Base-by-base conservation (phyloP, 768 basidiomycete species). In the Cyclocybe aegerita region DNA sequence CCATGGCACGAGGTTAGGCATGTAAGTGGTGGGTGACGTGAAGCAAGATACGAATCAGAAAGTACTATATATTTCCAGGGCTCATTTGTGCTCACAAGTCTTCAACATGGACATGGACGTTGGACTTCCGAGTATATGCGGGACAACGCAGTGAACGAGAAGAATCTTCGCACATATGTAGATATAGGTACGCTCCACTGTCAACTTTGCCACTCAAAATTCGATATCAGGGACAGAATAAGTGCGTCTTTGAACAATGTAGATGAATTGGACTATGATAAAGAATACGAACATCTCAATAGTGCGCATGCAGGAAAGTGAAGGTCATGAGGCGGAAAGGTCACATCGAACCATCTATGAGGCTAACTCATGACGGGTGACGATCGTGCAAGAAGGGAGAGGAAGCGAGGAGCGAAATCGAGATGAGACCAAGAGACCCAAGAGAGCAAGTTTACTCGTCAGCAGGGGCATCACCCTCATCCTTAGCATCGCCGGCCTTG, bases 401-500 rank as follows among this genome's bases (percentile, higher is more conserved):
- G 52, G 45, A 7, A 12, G 44, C 47, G 39, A 38, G 23, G 38
- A 37, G 16, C 16, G 17, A 49, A 29, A 46, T 47, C 44, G 49
- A 56, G 48, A 46, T 31, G 14, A 52, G 45, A 46, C 53, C 43
- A 52, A 56, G 48, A 53, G 40, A 43, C 48, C 54, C 41, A 36
- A 47, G 42, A 48, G 36, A 59, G 48, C 39, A 52, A 52, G 65
- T 78, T 65, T 81, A 84, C 68, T 90, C 88, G 52, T 90, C 87
- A 43, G 73, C 83, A 43, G 82, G 73, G 34, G 74, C 78, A 36
- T 85, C 87, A 50, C 69, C 72, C 37, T 88, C 89, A 11, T 91
- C 86, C 71, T 90, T 89, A 50, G 73, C 63, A 39, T 90, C 88
- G 48, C 79, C 71, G 41, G 80, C 75, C 71, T 90, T 90, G 65